Evolutionary conservation across 1,284 basidiomycete species (phyloP), one percentile per base, ranked within the genome.

Genomic region (Takashimella koratensis): DNA sequence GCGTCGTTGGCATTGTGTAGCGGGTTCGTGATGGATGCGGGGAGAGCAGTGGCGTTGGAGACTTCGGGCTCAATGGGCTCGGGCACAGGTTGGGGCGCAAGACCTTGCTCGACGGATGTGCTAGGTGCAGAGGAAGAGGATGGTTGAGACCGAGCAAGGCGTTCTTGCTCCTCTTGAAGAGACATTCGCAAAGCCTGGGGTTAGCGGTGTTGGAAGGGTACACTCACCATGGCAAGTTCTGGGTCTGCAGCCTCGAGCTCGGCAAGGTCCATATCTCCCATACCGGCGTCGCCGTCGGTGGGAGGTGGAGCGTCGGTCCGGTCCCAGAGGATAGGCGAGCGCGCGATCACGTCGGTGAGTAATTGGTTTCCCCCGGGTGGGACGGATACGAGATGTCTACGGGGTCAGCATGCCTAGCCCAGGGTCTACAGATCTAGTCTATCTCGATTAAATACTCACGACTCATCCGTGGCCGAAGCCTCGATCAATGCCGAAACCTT

Each of bases 191-290:
- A 81, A 11, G 93, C 95, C 92, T 96, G 65, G 3, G 1, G 11
- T 1, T 43, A 44, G 53, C 41, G 24, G 43, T 24, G 74, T 77
- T 12, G 24, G 23, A 10, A 48, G 20, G 26, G 19, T 13, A 11
- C 3, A 71, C 77, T 53, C 55, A 92, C 93, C 93, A 98, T 94
- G 2, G 96, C 96, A 51, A 98, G 80, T 71, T 98, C 95, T 0
- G 96, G 96, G 75, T 98, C 95, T 63, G 96, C 81, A 68, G 95
- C 93, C 74, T 98, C 95, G 16, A 98, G 86, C 27, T 59, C 67
- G 47, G 65, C 66, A 3, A 59, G 70, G 45, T 90, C 92, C 65
- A 92, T 92, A 58, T 83, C 82, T 53, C 81, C 83, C 25, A 77
- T 76, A 19, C 66, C 76, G 45, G 74, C 76, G 16, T 74, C 79